Evolutionary conservation across 345 rosid species (phyloP), one percentile per base, ranked within the genome.

Genomic region (Limnanthes douglasii): DNA sequence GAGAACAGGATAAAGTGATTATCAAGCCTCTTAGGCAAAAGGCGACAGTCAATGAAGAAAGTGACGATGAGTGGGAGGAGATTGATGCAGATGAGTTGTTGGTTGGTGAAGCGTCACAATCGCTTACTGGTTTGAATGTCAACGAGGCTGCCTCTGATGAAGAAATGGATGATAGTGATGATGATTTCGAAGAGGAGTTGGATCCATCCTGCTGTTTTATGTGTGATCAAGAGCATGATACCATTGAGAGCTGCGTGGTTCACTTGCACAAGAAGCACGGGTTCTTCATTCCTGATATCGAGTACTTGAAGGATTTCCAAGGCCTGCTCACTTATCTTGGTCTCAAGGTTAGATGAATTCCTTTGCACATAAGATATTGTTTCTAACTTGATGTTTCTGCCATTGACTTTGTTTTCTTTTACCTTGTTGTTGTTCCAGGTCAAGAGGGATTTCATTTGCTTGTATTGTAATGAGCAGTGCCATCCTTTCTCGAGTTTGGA

Each of bases 241-340:
- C 49, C 24, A 48, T 80, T 11, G 96, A 84, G 51, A 66, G 34
- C 19, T 90, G 96, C 66, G 80, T 90, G 80, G 82, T 75, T 58
- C 99, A 85, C 63, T 77, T 85, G 99, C 96, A 92, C 59, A 80
- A 69, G 71, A 59, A 71, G 2, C 94, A 90, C 48, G 93, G 96
- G 3, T 90, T 90, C 58, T 80, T 75, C 50, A 54, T 84, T 45
- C 96, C 98, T 5, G 96, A 90, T 43, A 57, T 80, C 18, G 86
- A 74, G 64, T 90, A 66, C 56, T 62, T 90, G 37, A 90, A 72
- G 54, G 92, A 90, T 44, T 96, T 94, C n/a, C 43, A 69, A 57
- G 93, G 93, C 34, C 60, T 90, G 41, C 82, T 90, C 20, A 78
- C 83, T 4, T 73, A 84, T 68, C 93, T 90, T 2, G 73, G 78